Evolutionary conservation across 495 filamentous ascomycete species (phyloP), one percentile per base, ranked within the genome.

Genomic region (Penicillium longicatenatum): DNA sequence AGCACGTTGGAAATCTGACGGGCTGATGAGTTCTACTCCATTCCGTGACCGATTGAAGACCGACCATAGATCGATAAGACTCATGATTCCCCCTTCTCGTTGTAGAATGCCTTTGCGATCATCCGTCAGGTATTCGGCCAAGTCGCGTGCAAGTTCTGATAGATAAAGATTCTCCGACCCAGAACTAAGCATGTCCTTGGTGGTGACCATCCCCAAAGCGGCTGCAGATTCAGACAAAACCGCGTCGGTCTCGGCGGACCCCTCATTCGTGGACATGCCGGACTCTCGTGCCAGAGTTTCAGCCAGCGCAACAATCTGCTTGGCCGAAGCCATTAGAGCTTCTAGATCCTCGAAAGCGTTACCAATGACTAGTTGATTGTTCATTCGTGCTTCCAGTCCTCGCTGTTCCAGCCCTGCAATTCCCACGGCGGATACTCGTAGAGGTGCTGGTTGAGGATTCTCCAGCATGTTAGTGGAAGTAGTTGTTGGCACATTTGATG

Each of bases 271-370:
- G 33, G 80, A 70, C 67, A 79, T 76, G 16, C 85, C 84, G 9
- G 82, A 82, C 61, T 91, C 87, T 14, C 83, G 81, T 9, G 91
- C 86, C 57, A 99, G 92, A 10, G 82, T 87, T 71, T 98, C 94
- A 4, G 94, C 94, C 29, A 98, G 86, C 6, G 92, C 91, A 21
- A 98, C 86, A 46, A 99, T 89, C 63, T 98, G 89, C 68, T 97
- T 97, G 8, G 95, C 94, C 10, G 92, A 96, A 4, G 92, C 90
- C 93, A 97, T 98, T 43, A 99, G 82, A 2, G 95, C 92, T 66
- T 97, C 93, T 14, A 99, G 82, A 70, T 99, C 94, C 66, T 98
- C 94, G 66, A 98, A 98, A 2, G 95, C 92, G 65, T 85, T 91
- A 39, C 93, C 93, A 50, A 98, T 96, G 26, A 97, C 89, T 7